Percentiles rank a stretch among this genome's conserved stretches.
Evolutionary conservation across 2,329 filamentous ascomycete genomes (phyloP).

Genomic region (Nigrograna mackinnonii): DNA sequence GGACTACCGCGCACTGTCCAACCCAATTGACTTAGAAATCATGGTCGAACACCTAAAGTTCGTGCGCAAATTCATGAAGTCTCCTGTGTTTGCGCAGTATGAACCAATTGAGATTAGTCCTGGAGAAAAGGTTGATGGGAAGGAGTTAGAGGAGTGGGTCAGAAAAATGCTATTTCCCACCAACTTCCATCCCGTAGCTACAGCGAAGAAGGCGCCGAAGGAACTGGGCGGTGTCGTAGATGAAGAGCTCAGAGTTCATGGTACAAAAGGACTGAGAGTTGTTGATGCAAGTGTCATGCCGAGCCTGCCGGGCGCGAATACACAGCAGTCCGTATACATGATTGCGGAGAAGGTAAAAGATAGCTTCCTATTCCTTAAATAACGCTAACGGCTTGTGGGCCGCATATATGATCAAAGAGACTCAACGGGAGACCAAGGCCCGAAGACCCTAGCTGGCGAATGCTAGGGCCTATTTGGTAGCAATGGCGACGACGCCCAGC

Average conservation of each 20-base stretch:
- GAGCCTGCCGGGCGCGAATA: constrained; percentile 2
- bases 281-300: constrained; percentile 16
- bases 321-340: constrained; percentile 6
- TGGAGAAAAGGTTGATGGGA: neutral
- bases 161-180: neutral
- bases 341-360: constrained; percentile 13
- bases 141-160: constrained; percentile 2
- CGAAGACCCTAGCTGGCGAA: neutral
- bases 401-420: constrained; percentile 7
- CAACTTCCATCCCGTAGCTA: constrained; percentile 1
- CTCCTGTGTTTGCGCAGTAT: neutral
- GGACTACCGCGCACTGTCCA: neutral
- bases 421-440: neutral
- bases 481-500: constrained; percentile 1
- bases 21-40: neutral
- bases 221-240: constrained; percentile 12
- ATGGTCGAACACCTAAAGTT: neutral
- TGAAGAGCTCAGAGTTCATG: constrained; percentile 10
- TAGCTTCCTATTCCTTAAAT: neutral
- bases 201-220: constrained; percentile 8
- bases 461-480: constrained; percentile 1
- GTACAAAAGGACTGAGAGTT: constrained; percentile 14
- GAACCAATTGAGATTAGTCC: neutral
- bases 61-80: neutral
- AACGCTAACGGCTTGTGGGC: constrained; percentile 3